A percentile compares a stretch with the other conserved stretches of the same genome.
phyloP scores from a whole-genome alignment of 2,329 filamentous ascomycete species.

The Endoconidiophora polonica region DNA sequence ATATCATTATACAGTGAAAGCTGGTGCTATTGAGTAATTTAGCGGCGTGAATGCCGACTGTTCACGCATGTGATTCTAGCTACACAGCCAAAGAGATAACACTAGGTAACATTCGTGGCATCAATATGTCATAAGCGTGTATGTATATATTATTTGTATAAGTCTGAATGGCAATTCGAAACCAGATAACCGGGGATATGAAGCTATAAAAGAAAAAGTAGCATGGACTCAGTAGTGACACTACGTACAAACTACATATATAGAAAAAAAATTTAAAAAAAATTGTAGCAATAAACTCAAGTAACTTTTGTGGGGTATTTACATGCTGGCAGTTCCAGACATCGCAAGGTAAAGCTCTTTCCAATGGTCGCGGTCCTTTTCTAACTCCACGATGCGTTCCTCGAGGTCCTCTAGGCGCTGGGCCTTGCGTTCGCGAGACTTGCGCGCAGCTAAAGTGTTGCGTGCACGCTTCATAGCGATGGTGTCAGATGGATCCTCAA shows the following conservation, averaged over 20 bases:
- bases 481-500: conserved; percentile 56
- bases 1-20: too few species aligned
- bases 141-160: too few species aligned
- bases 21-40: too few species aligned
- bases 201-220: not conserved
- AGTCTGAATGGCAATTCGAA: not conserved
- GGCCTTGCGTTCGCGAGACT: conserved; percentile 77
- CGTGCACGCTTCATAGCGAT: conserved; percentile 83
- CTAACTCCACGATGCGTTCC: conserved; percentile 51
- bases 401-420: conserved; percentile 60
- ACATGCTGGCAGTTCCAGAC: conserved; percentile 16
- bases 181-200: not conserved
- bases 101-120: too few species aligned
- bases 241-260: not conserved
- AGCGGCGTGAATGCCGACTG: too few species aligned
- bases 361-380: conserved; percentile 50
- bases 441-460: conserved; percentile 84
- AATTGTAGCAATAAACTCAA: conserved; percentile 13
- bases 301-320: conserved; percentile 17
- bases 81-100: too few species aligned
- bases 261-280: not conserved
- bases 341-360: conserved; percentile 36
- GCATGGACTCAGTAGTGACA: not conserved
- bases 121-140: too few species aligned
- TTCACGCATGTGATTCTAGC: too few species aligned